Conservation (phyloP, 2,329 filamentous ascomycete species). For the Sarocladiaceae sp. region DNA sequence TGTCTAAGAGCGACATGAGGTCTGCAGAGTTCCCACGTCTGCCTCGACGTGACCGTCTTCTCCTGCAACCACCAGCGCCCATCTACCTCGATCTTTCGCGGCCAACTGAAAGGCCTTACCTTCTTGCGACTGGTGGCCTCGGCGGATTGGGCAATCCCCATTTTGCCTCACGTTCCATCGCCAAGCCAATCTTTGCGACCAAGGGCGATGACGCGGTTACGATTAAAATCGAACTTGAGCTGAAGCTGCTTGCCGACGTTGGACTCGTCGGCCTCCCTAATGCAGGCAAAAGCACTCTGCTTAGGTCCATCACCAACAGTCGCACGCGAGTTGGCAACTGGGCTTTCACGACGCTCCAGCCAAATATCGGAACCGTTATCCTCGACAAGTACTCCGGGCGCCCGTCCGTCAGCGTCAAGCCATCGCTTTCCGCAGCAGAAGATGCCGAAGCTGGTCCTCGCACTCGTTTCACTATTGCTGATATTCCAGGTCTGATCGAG, state of each 20-base stretch:
- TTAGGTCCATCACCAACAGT: slow-evolving; percentile 83
- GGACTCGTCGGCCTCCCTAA: slow-evolving; percentile 94
- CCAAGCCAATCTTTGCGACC: slow-evolving; percentile 82
- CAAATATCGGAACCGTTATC: slow-evolving; percentile 93
- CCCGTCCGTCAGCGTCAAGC: slow-evolving; percentile 41
- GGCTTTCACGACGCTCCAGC: slow-evolving; percentile 94
- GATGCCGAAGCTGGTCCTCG: slow-evolving; percentile 42
- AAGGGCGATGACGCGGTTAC: slow-evolving; percentile 76
- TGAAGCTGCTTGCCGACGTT: slow-evolving; percentile 93
- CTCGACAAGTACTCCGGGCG: slow-evolving; percentile 82
- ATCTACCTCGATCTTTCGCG: slow-evolving; percentile 69
- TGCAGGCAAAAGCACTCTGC: slow-evolving; percentile 89
- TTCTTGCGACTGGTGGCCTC: slow-evolving; percentile 82
- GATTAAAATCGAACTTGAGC: slow-evolving; percentile 78
- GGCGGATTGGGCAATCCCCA: slow-evolving; percentile 93
- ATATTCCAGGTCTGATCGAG: slow-evolving; percentile 91
- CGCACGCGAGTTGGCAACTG: slow-evolving; percentile 87
- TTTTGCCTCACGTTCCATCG: slow-evolving; percentile 73
- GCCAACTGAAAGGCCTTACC: slow-evolving; percentile 76
- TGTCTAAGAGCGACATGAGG: slow-evolving; percentile 64
- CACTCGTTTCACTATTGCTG: slow-evolving; percentile 86
- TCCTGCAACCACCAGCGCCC: slow-evolving; percentile 67
- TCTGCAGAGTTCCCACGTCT: slow-evolving; percentile 45
- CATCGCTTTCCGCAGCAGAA: slow-evolving; percentile 25
- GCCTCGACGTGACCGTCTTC: slow-evolving; percentile 47